Conservation (phyloP, 192 early-diverging fungal genomes). For the Kappamyces sp. region DNA sequence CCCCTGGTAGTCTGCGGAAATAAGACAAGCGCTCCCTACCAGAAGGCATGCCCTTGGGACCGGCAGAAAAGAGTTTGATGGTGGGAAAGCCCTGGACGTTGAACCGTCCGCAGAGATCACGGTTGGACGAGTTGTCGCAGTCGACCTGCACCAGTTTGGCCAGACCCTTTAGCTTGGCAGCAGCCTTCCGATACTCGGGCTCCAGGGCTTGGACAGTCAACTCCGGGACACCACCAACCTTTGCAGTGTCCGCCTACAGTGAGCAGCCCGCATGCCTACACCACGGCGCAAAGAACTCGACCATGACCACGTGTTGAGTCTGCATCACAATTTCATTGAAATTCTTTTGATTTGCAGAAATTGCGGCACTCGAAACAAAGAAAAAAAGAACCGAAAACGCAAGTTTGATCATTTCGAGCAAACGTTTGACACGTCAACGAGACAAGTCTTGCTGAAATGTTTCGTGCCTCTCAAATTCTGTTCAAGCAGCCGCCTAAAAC, state of each 20-base stretch:
- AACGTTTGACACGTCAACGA: too few species aligned
- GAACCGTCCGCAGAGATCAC: conserved; percentile 68
- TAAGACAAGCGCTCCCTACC: conserved; percentile 13
- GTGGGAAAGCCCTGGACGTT: conserved; percentile 85
- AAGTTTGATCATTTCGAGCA: too few species aligned
- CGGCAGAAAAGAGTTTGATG: conserved; percentile 69
- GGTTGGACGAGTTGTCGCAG: conserved; percentile 81
- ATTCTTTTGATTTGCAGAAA: conserved; percentile 38
- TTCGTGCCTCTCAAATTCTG: too few species aligned
- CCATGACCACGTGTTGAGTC: conserved; percentile 70
- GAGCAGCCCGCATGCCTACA: conserved; percentile 10
- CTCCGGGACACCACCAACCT: conserved; percentile 39
- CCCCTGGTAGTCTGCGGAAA: conserved; percentile 51
- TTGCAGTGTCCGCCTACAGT: conserved; percentile 84
- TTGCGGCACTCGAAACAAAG: conserved; percentile 18
- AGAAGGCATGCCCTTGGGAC: conserved; percentile 38
- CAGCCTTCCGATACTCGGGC: conserved; percentile 87
- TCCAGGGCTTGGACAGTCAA: conserved; percentile 32
- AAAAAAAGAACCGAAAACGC: neutral
- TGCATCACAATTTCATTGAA: conserved; percentile 65
- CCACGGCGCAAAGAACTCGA: conserved; percentile 95
- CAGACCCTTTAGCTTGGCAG: conserved; percentile 72
- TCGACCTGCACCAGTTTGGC: conserved; percentile 85
- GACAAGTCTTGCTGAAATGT: too few species aligned
- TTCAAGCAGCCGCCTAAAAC: conserved; percentile 30